Percentiles rank a stretch among this genome's conserved stretches.
Evolutionary conservation across 106 monocot genomes (phyloP).

Genomic region (Platanthera guangdongensis): DNA sequence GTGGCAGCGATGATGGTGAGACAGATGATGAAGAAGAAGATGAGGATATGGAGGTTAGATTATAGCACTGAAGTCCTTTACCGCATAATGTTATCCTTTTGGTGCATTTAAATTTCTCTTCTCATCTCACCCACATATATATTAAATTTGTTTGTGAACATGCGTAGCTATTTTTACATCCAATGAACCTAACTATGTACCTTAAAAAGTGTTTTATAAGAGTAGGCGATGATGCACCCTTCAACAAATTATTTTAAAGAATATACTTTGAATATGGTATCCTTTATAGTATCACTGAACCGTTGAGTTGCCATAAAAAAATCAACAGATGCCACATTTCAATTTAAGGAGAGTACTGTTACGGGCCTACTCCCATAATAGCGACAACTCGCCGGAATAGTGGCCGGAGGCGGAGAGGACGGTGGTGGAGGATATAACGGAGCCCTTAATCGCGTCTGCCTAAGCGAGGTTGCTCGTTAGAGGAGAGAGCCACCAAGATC

Average conservation of each 20-base stretch:
- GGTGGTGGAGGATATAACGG: no score
- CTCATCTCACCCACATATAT: not conserved
- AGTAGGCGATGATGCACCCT: not conserved
- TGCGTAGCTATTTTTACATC: not conserved
- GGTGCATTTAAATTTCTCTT: not conserved
- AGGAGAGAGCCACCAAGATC: no score
- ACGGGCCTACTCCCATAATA: no score
- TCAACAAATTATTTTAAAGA: not conserved
- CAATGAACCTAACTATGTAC: not conserved
- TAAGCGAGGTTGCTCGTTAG: no score
- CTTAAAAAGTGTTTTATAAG: not conserved
- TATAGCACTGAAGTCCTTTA: not conserved
- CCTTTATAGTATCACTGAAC: no score
- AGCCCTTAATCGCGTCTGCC: no score
- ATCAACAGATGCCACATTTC: no score
- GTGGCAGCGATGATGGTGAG: slow-evolving; percentile 40
- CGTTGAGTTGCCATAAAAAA: no score
- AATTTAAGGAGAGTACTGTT: no score
- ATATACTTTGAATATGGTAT: not conserved
- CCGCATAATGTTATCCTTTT: no score
- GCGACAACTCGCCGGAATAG: no score
- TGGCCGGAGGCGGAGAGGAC: no score
- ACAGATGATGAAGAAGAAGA: slow-evolving; percentile 53
- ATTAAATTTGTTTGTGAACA: not conserved
- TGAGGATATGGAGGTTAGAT: slow-evolving; percentile 36